These are phyloP conservation scores for Lichina pygmaea DNA, from an alignment of 495 filamentous ascomycete species.

Conservation along the genomic window DNA sequence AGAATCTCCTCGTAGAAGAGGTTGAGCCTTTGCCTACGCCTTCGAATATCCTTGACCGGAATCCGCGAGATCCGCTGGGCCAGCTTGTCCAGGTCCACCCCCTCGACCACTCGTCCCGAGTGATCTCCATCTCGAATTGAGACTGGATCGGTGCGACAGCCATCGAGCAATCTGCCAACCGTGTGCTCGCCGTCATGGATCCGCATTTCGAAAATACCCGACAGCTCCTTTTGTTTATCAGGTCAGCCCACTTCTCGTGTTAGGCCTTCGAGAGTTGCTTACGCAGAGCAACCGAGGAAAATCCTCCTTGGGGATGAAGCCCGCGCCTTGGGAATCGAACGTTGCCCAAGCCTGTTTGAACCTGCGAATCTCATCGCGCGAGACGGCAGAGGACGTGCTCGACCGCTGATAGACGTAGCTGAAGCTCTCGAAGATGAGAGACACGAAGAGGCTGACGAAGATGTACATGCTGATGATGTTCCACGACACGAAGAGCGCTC, in stretches of 20 bases:
- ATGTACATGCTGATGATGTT: constrained; percentile 99
- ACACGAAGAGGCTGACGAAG: constrained; percentile 95
- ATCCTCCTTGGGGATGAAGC: constrained; percentile 72
- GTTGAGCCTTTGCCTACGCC: constrained; percentile 53
- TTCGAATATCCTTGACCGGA: constrained; percentile 43
- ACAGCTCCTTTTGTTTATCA: constrained; percentile 31
- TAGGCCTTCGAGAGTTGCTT: constrained; percentile 8
- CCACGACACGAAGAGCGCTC: constrained; percentile 77
- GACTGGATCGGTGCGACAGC: constrained; percentile 31
- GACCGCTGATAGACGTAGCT: constrained; percentile 96
- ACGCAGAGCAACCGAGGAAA: constrained; percentile 75
- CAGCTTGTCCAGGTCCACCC: constrained; percentile 52
- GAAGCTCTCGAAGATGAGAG: constrained; percentile 97
- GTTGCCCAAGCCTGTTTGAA: constrained; percentile 98
- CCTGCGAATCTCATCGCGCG: constrained; percentile 71
- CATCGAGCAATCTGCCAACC: constrained; percentile 55
- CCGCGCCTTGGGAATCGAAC: constrained; percentile 71
- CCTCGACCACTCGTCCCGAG: constrained; percentile 26
- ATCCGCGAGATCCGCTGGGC: constrained; percentile 50
- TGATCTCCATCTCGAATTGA: constrained; percentile 2
- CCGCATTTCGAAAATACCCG: constrained; percentile 90
- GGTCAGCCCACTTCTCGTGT: not conserved
- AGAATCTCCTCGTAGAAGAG: constrained; percentile 89
- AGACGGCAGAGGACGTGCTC: constrained; percentile 58
- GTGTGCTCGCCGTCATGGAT: constrained; percentile 82